Evolutionary conservation across 768 basidiomycete genomes (phyloP), one percentile per base, ranked within the genome.

Genomic region (Gloeostereum incarnatum): DNA sequence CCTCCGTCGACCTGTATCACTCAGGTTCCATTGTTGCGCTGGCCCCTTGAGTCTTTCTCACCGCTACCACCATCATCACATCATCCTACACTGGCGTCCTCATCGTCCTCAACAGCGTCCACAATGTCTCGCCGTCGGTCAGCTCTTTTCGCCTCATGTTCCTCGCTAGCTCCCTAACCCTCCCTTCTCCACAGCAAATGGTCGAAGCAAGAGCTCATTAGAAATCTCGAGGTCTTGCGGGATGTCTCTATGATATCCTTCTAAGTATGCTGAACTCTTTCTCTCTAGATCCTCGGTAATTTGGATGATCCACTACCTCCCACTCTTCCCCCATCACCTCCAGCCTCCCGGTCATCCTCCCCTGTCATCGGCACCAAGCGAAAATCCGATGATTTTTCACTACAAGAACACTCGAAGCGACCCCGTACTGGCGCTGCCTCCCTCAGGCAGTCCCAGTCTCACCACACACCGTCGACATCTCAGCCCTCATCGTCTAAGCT

Each of bases 261-360:
- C 20, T 44, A 44, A 23, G 38, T n/a, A 36, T 42, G 18, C 30
- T 44, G 42, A n/a, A n/a, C n/a, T n/a, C n/a, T n/a, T n/a, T n/a
- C n/a, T n/a, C 50, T 41, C 41, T 34, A 71, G 69, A 55, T 69
- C 45, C 60, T 68, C 42, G 65, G 66, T 33, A 54, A 56, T 38
- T 58, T 73, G 18, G 48, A 54, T 34, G 46, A 59, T 23, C 63
- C 66, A 39, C 51, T 71, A 7, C 69, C 72, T 23, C 61, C 67
- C 37, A 61, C 59, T 29, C 57, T 73, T 33, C 72, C 71, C 5
- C 69, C 68, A 18, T 73, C 71, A 13, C 73, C 71, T 26, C 70
- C 71, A 6, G 59, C 62, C 31, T 73, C 73, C 40, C 66, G 69
- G 46, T 57, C 69, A 38, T 45, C 59, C 41, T 73, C 71, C 37